Evolutionary conservation across 2,329 filamentous ascomycete species (phyloP), one percentile per base, ranked within the genome.

Genomic region (Elsinoe batatas): DNA sequence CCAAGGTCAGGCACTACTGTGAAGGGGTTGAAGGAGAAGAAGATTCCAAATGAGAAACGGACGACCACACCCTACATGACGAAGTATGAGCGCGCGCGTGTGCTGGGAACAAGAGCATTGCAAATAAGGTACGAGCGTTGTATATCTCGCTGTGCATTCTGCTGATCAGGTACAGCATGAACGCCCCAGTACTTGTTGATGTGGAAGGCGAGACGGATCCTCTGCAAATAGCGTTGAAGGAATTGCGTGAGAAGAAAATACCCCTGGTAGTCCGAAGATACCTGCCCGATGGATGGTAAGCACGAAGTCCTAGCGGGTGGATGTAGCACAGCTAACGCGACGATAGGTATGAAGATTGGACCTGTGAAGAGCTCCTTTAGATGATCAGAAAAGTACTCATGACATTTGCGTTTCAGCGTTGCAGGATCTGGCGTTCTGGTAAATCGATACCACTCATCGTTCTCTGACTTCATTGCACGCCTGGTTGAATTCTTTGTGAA

Each of bases 11-110:
- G 76, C 59, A 82, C 82, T 60, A 78, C 78, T 32, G 76, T 83
- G 67, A 73, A 79, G 61, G 75, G 76, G 62, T 67, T 79, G 59
- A 78, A 79, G 67, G 76, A 91, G 73, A 96, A 94, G 80, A 94
- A 89, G 74, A 91, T 98, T 50, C 81, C 90, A 56, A 87, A 88
- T 63, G 87, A 91, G 62, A 82, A 95, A 73, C 83, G 93, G 64
- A 87, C 82, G 20, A 98, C 93, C 7, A 98, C 93, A 26, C 93
- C 91, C 2, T 98, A 96, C 75, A 95, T 98, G 91, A 98, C 93
- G 63, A 98, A 98, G 76, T 98, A 98, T 74, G 93, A 98, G 78
- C 82, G 85, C 64, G 93, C 93, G 60, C 84, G 93, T 67, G 91
- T 98, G 58, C 75, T 98, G 61, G 93, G 93, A 47, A 97, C 93